Evolutionary conservation across 495 filamentous ascomycete genomes (phyloP).

Genomic region (Penicillium lividum): DNA sequence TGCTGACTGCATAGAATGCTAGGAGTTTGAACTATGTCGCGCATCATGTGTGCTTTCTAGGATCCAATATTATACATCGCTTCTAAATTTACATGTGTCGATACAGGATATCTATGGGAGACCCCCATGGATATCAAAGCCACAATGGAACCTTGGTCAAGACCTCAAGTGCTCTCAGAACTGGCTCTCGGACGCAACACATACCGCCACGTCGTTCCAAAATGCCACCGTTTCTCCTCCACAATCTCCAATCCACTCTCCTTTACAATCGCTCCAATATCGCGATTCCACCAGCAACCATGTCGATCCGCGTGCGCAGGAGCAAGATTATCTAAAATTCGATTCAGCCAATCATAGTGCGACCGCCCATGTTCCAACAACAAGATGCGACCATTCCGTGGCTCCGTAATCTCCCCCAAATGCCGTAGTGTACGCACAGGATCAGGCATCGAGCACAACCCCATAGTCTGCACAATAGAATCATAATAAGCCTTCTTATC

Average conservation of each 20-base stretch:
- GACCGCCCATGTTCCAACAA: slow-evolving; percentile 91
- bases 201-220: slow-evolving; percentile 75
- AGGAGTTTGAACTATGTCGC: background rate
- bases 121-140: too few relatives aligned
- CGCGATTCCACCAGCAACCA: slow-evolving; percentile 97
- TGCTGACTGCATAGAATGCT: background rate
- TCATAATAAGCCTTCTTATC: slow-evolving; percentile 57
- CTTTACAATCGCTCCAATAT: slow-evolving; percentile 76
- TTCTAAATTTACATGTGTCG: background rate
- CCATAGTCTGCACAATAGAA: slow-evolving; percentile 90
- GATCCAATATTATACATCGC: slow-evolving; percentile 1
- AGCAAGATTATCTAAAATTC: slow-evolving; percentile 73
- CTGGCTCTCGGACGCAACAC: slow-evolving; percentile 52
- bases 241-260: slow-evolving; percentile 83
- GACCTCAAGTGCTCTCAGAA: background rate
- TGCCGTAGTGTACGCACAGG: slow-evolving; percentile 66
- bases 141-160: background rate
- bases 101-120: background rate
- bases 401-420: slow-evolving; percentile 45
- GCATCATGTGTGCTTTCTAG: background rate
- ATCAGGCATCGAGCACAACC: slow-evolving; percentile 79
- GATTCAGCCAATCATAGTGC: slow-evolving; percentile 75
- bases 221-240: slow-evolving; percentile 65
- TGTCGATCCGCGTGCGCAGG: slow-evolving; percentile 75
- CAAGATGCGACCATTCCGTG: slow-evolving; percentile 66